Evolutionary conservation across 352 stramenopile species (phyloP).

Genomic region (Paralagenidium karlingii): DNA sequence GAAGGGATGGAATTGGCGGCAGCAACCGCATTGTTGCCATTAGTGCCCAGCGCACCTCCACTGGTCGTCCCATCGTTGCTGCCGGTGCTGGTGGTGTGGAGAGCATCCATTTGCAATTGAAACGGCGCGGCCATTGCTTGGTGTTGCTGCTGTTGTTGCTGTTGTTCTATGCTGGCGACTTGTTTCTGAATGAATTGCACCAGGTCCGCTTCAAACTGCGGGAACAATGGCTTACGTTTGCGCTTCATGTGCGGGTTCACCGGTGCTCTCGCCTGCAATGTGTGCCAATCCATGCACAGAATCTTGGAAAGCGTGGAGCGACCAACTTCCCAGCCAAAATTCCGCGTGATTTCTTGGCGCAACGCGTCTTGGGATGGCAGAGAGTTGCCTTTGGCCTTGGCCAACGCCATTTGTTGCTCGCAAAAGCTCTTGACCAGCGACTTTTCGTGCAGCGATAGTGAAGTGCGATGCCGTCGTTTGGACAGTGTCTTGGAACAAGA

Average conservation of each 20-base stretch:
- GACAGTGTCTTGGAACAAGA: no score
- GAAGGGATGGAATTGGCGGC: no score
- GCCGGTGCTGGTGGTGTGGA: neutral
- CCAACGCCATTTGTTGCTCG: conserved; percentile 43
- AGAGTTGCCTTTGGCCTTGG: conserved; percentile 31
- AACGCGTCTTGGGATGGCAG: conserved; percentile 50
- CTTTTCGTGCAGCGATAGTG: conserved; percentile 62
- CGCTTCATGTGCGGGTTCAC: conserved; percentile 71
- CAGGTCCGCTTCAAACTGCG: conserved; percentile 49
- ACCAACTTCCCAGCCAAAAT: conserved; percentile 49
- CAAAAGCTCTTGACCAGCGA: conserved; percentile 65
- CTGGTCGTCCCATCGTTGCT: neutral
- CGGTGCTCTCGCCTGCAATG: conserved; percentile 22
- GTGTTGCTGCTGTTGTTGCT: neutral
- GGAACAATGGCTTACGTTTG: conserved; percentile 53
- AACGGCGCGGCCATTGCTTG: neutral
- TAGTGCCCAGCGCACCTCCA: conserved; percentile 5
- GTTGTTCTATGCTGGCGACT: conserved; percentile 5
- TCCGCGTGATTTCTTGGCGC: conserved; percentile 26
- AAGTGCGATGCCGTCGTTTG: conserved; percentile 16
- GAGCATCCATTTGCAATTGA: neutral
- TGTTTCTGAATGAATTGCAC: conserved; percentile 30
- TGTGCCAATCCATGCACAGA: conserved; percentile 48
- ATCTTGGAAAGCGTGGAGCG: conserved; percentile 71
- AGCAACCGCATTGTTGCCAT: no score